Base-by-base conservation (phyloP, 1,284 basidiomycete species). In the Ustilago sp. region DNA sequence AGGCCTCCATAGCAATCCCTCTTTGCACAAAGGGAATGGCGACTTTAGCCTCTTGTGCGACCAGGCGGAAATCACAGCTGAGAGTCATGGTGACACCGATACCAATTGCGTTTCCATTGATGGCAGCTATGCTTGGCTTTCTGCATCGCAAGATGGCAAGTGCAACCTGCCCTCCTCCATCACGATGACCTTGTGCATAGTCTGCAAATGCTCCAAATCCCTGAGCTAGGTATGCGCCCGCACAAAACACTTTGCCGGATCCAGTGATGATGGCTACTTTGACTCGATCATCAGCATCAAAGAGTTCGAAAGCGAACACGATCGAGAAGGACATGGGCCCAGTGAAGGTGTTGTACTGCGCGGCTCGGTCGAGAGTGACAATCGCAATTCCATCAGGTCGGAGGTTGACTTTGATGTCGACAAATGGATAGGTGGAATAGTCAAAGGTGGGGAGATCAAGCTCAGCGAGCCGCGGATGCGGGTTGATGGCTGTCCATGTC, bases 61-160 rank as follows among this genome's bases (percentile, higher is more conserved):
- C 56, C 38, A 80, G 23, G 6, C 80, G 45, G 19, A 80, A 75
- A 23, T 81, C 80, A 52, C 74, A 79, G 6, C 63, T 45, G 7
- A 81, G 57, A 39, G 62, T 63, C 77, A 81, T 75, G 4, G 80
- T 82, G n/a, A 81, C 43, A 15, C 81, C 81, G 50, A 83, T 79
- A 8, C 81, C 81, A 13, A 83, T 81, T 1, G 80, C 75, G 39
- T 74, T 79, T 23, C 81, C 81, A 50, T 83, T 82, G 19, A 83
- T 74, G 5, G 81, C 81, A 2, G 80, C 81, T 28, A 83, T 79
- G 19, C 54, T 66, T 2, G 74, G 74, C 35, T 83, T 83, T 9
- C 80, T 52, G 19, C 80, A 82, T 0, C 70, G 59, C 43, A 79
- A 60, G 31, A 83, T 79, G 11, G 80, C 58, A 17, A 79, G 43